phyloP scores from a whole-genome alignment of 768 basidiomycete genomes.

The Lactarius akahatsu region DNA sequence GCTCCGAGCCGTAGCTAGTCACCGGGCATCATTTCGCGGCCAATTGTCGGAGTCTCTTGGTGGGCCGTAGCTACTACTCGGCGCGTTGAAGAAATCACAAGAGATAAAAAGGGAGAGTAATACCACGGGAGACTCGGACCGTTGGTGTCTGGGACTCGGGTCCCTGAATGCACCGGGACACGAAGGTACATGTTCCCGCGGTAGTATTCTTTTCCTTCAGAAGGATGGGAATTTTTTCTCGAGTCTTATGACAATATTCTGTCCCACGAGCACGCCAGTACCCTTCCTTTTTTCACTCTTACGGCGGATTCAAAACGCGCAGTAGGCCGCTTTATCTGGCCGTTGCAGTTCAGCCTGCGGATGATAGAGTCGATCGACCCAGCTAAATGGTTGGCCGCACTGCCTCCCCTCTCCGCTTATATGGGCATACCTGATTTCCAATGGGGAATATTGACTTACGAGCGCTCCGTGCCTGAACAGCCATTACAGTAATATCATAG shows the following conservation, averaged over 20 bases:
- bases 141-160: neutral
- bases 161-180: neutral
- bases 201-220: too few species aligned
- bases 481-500: neutral
- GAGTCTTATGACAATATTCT: too few species aligned
- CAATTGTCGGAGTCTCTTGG: neutral
- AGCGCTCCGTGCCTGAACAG: neutral
- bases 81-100: neutral
- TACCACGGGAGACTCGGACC: neutral
- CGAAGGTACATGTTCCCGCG: neutral
- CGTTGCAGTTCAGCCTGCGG: too few species aligned
- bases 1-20: neutral
- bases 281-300: too few species aligned
- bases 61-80: neutral
- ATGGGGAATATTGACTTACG: neutral
- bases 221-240: too few species aligned
- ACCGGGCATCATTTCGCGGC: neutral
- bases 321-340: too few species aligned
- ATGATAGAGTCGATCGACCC: too few species aligned
- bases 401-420: too few species aligned
- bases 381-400: too few species aligned
- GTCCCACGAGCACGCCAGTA: too few species aligned
- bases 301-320: too few species aligned
- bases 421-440: neutral
- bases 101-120: neutral